Conservation (phyloP, 2,329 filamentous ascomycete genomes). For the Xylaria sp. region DNA sequence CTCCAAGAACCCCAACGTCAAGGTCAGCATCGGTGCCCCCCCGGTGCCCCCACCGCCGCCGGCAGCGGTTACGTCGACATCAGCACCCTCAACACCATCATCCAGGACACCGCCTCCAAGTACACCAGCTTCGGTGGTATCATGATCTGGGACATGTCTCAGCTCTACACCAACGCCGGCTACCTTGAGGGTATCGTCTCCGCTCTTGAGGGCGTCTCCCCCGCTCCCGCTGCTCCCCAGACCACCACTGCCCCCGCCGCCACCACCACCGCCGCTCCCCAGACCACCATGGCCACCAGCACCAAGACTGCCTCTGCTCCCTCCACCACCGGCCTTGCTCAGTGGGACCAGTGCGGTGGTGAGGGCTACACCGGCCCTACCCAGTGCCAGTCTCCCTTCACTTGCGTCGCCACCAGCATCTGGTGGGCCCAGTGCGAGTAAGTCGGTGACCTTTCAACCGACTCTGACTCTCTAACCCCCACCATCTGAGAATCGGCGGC, state of each 20-base stretch:
- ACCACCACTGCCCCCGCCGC: background rate
- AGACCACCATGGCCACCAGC: slow-evolving; percentile 12
- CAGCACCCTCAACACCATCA: slow-evolving; percentile 42
- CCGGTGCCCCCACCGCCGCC: slow-evolving; percentile 46
- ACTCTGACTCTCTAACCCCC: background rate
- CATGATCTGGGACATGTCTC: slow-evolving; percentile 65
- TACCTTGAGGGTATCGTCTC: slow-evolving; percentile 45
- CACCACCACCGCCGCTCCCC: background rate
- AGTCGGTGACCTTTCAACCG: background rate
- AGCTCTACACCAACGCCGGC: slow-evolving; percentile 53
- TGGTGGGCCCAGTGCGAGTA: slow-evolving; percentile 35
- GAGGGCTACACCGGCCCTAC: slow-evolving; percentile 33
- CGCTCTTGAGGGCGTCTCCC: slow-evolving; percentile 26
- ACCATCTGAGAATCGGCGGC: background rate
- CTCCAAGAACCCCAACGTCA: slow-evolving; percentile 54
- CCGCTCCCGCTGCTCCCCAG: background rate
- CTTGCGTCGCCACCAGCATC: slow-evolving; percentile 26
- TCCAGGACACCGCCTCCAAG: slow-evolving; percentile 45
- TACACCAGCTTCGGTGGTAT: slow-evolving; percentile 60
- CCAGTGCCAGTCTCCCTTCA: slow-evolving; percentile 30
- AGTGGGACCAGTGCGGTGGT: slow-evolving; percentile 37
- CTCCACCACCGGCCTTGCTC: slow-evolving; percentile 12
- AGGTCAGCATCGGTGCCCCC: slow-evolving; percentile 57
- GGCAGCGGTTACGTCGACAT: slow-evolving; percentile 52
- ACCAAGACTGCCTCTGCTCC: slow-evolving; percentile 1